phyloP scores from a whole-genome alignment of 1,139 yeast species.

The Debaryomyces robertsiae region DNA sequence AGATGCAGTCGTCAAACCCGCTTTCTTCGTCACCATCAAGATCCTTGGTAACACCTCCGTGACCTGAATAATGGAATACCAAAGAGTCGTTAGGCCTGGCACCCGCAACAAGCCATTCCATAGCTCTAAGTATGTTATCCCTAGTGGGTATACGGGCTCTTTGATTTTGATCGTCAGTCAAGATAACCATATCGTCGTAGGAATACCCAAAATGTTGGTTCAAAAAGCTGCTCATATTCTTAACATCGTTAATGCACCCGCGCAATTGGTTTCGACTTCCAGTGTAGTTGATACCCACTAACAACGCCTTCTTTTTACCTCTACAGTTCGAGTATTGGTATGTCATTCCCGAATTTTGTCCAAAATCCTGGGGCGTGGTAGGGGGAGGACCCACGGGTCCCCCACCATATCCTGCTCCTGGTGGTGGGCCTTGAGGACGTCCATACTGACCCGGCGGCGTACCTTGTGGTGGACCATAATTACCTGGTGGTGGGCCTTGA shows the following conservation, averaged over 20 bases:
- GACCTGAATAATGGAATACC: conserved; percentile 91
- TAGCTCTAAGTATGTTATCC: conserved; percentile 78
- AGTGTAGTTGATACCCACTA: conserved; percentile 85
- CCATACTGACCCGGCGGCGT: conserved; percentile 15
- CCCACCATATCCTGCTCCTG: conserved; percentile 7
- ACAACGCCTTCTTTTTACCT: conserved; percentile 77
- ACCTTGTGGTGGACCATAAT: conserved; percentile 11
- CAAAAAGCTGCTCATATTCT: conserved; percentile 61
- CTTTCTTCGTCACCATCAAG: conserved; percentile 88
- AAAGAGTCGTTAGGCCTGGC: conserved; percentile 86
- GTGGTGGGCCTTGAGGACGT: conserved; percentile 1
- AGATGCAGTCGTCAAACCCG: conserved; percentile 87
- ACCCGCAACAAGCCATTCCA: conserved; percentile 85
- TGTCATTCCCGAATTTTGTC: conserved; percentile 33
- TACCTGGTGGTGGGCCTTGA: conserved; percentile 1
- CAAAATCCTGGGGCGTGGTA: conserved; percentile 35
- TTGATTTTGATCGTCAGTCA: conserved; percentile 75
- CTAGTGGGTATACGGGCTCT: conserved; percentile 71
- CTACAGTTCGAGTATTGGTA: conserved; percentile 76
- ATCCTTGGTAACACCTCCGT: conserved; percentile 85
- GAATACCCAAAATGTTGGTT: conserved; percentile 64
- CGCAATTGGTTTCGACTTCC: conserved; percentile 70
- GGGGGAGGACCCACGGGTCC: conserved; percentile 29
- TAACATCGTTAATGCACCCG: conserved; percentile 87
- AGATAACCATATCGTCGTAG: conserved; percentile 77